Conservation (phyloP, 2,329 filamentous ascomycete genomes). For the Aureobasidium uvarum region DNA sequence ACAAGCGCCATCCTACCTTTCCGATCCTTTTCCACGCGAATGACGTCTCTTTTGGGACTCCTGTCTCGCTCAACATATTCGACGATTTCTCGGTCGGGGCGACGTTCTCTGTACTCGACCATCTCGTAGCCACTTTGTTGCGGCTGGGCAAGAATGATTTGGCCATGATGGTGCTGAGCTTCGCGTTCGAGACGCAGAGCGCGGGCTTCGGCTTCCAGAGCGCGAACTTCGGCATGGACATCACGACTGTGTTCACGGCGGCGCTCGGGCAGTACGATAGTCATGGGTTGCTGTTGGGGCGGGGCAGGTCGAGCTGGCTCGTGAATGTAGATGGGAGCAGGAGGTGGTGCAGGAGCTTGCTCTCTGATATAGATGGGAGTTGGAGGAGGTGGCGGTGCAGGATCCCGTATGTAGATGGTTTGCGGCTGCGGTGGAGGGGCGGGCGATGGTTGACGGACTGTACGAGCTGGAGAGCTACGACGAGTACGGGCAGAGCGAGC, state of each 20-base stretch:
- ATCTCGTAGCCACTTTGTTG: constrained; percentile 50
- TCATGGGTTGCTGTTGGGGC: constrained; percentile 26
- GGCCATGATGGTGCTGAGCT: constrained; percentile 41
- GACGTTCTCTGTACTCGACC: constrained; percentile 52
- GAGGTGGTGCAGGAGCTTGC: constrained; percentile 26
- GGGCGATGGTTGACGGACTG: constrained; percentile 30
- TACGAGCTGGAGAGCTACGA: constrained; percentile 30
- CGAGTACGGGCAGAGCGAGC: constrained; percentile 35
- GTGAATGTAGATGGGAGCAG: constrained; percentile 33
- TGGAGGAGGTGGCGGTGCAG: constrained; percentile 26
- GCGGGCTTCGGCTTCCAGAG: constrained; percentile 65
- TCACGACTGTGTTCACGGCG: constrained; percentile 56
- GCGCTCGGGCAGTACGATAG: constrained; percentile 51
- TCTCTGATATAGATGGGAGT: constrained; percentile 35
- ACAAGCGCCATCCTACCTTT: constrained; percentile 94
- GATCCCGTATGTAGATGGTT: constrained; percentile 31
- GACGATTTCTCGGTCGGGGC: constrained; percentile 57
- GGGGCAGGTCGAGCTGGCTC: constrained; percentile 31
- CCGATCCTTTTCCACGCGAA: constrained; percentile 81
- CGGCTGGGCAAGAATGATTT: constrained; percentile 38
- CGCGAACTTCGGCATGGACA: constrained; percentile 69
- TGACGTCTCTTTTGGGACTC: constrained; percentile 51
- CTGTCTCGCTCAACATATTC: constrained; percentile 51
- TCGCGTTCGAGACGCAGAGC: constrained; percentile 58
- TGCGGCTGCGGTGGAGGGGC: constrained; percentile 23